Conservation (phyloP, 225 moss, liverwort and hornwort genomes). For the Sphagnum contortum region DNA sequence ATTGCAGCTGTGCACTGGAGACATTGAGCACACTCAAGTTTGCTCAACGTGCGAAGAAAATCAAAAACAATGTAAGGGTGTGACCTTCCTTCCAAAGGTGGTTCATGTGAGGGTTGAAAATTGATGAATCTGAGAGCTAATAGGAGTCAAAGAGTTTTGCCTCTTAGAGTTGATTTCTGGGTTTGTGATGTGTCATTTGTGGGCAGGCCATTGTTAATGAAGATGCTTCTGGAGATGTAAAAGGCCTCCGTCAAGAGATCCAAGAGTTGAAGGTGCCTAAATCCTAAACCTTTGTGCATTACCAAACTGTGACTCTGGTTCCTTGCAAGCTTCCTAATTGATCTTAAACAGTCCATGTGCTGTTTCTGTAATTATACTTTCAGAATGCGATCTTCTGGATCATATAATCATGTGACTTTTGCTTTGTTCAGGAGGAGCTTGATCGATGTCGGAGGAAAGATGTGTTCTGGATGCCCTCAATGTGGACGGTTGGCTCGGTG, state of each 20-base stretch:
- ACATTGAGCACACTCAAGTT: constrained; percentile 64
- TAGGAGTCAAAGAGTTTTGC: too few relatives aligned
- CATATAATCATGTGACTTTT: background rate
- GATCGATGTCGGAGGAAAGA: constrained; percentile 68
- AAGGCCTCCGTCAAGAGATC: constrained; percentile 53
- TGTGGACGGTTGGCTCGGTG: constrained; percentile 15
- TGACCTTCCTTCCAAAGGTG: too few relatives aligned
- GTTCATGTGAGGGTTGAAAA: too few relatives aligned
- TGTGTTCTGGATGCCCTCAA: constrained; percentile 48
- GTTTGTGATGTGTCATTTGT: background rate
- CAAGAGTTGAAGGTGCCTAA: constrained; percentile 45
- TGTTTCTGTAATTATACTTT: too few relatives aligned
- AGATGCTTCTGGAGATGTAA: constrained; percentile 57
- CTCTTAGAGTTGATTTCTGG: too few relatives aligned
- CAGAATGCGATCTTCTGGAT: too few relatives aligned
- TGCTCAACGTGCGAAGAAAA: constrained; percentile 59
- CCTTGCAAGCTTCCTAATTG: too few relatives aligned
- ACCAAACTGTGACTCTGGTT: too few relatives aligned
- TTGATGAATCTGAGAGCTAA: too few relatives aligned
- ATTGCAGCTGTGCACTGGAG: constrained; percentile 57
- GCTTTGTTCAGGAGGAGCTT: constrained; percentile 56
- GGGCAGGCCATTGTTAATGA: constrained; percentile 53
- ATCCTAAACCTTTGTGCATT: too few relatives aligned
- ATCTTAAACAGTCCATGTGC: too few relatives aligned
- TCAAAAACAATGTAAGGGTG: constrained; percentile 42